Conservation (phyloP, 2,329 filamentous ascomycete genomes). For the Clonostachys chloroleuca region DNA sequence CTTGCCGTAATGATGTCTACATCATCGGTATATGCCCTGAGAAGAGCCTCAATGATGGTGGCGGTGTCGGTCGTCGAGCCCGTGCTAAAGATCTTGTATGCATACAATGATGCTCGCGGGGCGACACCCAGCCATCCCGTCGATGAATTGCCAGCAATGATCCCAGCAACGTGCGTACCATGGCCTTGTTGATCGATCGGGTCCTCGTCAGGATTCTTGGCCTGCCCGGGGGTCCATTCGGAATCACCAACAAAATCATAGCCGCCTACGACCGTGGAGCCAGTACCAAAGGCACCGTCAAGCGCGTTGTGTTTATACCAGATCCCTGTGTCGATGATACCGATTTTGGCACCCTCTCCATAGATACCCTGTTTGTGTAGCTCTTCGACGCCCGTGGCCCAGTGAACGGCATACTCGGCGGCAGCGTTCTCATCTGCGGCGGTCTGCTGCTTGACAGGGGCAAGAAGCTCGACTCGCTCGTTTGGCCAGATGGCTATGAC, state of each 20-base stretch:
- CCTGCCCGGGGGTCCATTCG: slow-evolving; percentile 16
- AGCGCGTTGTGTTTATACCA: slow-evolving; percentile 14
- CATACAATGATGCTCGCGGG: slow-evolving; percentile 15
- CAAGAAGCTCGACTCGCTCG: background rate
- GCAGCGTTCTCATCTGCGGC: background rate
- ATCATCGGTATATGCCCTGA: slow-evolving; percentile 17
- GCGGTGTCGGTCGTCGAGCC: slow-evolving; percentile 10
- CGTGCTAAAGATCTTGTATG: slow-evolving; percentile 17
- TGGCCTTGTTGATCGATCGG: slow-evolving; percentile 16
- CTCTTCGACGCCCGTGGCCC: slow-evolving; percentile 13
- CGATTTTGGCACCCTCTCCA: slow-evolving; percentile 15
- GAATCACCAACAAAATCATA: slow-evolving; percentile 14
- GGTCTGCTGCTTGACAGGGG: background rate
- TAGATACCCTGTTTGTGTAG: slow-evolving; percentile 13
- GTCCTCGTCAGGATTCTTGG: slow-evolving; percentile 13
- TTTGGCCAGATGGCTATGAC: slow-evolving; percentile 13
- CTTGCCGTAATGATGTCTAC: slow-evolving; percentile 26
- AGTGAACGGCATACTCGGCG: slow-evolving; percentile 12
- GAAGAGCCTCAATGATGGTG: slow-evolving; percentile 25
- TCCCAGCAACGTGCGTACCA: slow-evolving; percentile 21
- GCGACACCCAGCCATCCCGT: slow-evolving; percentile 16
- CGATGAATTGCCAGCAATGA: slow-evolving; percentile 15
- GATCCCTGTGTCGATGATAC: slow-evolving; percentile 16
- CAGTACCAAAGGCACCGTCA: slow-evolving; percentile 13
- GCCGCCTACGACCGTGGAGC: slow-evolving; percentile 15